These are phyloP conservation scores for Dactylellina parvicollis DNA, from an alignment of 2,329 filamentous ascomycete species.

Conservation along the genomic window DNA sequence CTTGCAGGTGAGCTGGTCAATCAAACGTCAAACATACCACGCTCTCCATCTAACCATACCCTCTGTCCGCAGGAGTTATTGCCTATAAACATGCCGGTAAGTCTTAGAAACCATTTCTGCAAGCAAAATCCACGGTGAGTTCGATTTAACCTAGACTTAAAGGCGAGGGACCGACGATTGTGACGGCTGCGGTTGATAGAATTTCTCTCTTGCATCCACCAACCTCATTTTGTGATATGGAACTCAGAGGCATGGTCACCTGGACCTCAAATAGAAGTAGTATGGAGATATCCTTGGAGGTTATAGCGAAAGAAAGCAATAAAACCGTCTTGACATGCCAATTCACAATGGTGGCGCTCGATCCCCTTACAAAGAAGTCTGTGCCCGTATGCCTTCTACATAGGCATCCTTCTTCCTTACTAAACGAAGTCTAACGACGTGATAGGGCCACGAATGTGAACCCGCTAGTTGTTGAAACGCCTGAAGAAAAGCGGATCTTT, in stretches of 20 bases:
- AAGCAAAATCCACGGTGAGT: not conserved
- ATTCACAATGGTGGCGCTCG: constrained; percentile 80
- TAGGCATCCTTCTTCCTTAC: constrained; percentile 17
- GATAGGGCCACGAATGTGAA: constrained; percentile 70
- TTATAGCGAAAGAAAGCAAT: constrained; percentile 66
- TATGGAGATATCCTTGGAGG: constrained; percentile 76
- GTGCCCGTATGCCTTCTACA: not conserved
- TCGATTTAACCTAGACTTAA: not conserved
- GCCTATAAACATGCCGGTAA: constrained; percentile 78
- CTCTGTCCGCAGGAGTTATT: constrained; percentile 67
- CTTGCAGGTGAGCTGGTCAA: constrained; percentile 66
- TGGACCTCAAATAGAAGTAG: constrained; percentile 69
- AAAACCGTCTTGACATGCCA: constrained; percentile 76
- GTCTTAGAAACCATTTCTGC: not conserved
- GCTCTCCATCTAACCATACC: not conserved
- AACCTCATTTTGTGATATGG: constrained; percentile 80
- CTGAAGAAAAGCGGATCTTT: constrained; percentile 73
- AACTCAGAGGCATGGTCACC: constrained; percentile 71
- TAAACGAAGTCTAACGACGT: constrained; percentile 1
- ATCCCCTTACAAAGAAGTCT: constrained; percentile 73
- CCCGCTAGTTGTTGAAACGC: constrained; percentile 70
- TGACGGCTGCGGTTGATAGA: constrained; percentile 66
- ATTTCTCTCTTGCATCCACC: constrained; percentile 74
- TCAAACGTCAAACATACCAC: not conserved
- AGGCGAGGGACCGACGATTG: constrained; percentile 65